Conservation (phyloP, 768 basidiomycete species). For the Lepiota subincarnata region DNA sequence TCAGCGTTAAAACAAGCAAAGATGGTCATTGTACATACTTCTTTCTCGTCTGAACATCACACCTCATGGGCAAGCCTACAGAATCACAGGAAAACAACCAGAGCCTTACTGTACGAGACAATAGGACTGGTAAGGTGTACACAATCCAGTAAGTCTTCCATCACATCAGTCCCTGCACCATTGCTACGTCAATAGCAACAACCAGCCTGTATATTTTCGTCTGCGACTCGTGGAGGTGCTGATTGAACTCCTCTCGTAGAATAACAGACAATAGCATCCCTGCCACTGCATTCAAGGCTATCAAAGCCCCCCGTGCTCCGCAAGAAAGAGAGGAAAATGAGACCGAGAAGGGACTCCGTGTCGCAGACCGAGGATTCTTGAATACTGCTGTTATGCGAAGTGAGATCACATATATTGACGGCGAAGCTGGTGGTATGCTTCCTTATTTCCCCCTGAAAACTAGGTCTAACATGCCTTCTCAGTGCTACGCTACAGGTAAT, state of each 20-base stretch:
- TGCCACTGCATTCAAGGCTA: constrained; percentile 77
- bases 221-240: background rate
- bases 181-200: background rate
- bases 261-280: constrained; percentile 77
- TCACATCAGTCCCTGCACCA: background rate
- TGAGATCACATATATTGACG: constrained; percentile 88
- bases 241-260: constrained; percentile 30
- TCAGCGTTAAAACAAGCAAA: background rate
- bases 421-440: constrained; percentile 68
- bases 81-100: constrained; percentile 19
- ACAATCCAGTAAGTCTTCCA: constrained; percentile 57
- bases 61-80: constrained; percentile 26
- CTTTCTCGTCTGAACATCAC: constrained; percentile 6
- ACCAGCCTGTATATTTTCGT: background rate
- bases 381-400: constrained; percentile 81
- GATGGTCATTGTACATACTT: background rate
- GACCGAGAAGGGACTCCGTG: constrained; percentile 74
- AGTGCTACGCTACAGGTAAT: constrained; percentile 72
- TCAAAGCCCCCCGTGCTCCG: constrained; percentile 52
- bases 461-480: background rate
- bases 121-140: constrained; percentile 79
- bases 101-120: constrained; percentile 69
- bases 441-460: background rate
- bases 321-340: constrained; percentile 79
- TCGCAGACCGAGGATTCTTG: constrained; percentile 76